phyloP scores from a whole-genome alignment of 2,329 filamentous ascomycete genomes.

The Aspergillus sp. region DNA sequence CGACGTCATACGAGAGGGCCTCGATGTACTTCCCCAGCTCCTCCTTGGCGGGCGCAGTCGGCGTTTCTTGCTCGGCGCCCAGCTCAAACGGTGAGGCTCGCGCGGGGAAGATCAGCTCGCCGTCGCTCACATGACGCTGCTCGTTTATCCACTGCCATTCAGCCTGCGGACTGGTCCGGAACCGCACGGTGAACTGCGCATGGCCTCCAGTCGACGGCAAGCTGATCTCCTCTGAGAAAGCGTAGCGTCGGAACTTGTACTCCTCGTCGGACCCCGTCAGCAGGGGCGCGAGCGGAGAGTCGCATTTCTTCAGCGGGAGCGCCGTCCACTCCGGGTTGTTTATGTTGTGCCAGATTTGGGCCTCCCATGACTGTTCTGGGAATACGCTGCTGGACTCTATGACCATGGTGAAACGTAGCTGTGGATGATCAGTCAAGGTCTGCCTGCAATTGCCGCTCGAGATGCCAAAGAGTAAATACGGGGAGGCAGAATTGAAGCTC shows the following conservation, averaged over 20 bases:
- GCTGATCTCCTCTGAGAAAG: conserved; percentile 22
- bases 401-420: conserved; percentile 56
- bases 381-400: conserved; percentile 55
- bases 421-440: neutral
- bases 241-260: conserved; percentile 23
- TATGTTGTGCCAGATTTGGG: conserved; percentile 65
- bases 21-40: conserved; percentile 26
- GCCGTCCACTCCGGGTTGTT: conserved; percentile 50
- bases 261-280: conserved; percentile 13
- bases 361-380: conserved; percentile 55
- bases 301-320: conserved; percentile 42
- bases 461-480: no score
- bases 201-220: conserved; percentile 20
- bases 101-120: conserved; percentile 33
- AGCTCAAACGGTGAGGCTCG: conserved; percentile 8
- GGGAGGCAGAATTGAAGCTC: no score
- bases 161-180: conserved; percentile 25
- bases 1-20: conserved; percentile 23
- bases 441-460: no score
- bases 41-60: conserved; percentile 6
- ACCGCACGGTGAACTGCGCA: conserved; percentile 36
- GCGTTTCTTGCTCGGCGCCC: conserved; percentile 2
- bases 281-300: conserved; percentile 18
- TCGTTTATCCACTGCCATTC: conserved; percentile 40
- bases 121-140: conserved; percentile 29